phyloP scores from a whole-genome alignment of 495 filamentous ascomycete species.

The Neurospora sp. region DNA sequence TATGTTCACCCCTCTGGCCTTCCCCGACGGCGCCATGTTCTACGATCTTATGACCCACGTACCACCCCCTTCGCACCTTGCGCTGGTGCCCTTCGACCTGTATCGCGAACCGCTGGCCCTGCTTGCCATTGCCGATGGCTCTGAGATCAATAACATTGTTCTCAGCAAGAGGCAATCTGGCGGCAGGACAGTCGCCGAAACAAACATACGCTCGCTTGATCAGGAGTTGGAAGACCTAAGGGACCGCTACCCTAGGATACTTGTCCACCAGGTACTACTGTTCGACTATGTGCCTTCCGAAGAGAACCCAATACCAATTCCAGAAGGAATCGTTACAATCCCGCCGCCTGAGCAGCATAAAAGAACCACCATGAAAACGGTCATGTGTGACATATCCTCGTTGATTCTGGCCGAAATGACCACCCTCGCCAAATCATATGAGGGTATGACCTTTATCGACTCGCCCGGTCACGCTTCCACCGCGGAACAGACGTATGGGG shows the following conservation, averaged over 20 bases:
- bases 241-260: constrained; percentile 61
- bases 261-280: constrained; percentile 69
- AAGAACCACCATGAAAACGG: constrained; percentile 85
- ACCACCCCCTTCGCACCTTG: constrained; percentile 64
- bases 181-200: constrained; percentile 34
- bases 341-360: constrained; percentile 61
- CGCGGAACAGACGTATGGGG: constrained; percentile 23
- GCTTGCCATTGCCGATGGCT: constrained; percentile 68
- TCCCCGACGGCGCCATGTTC: constrained; percentile 78
- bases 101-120: constrained; percentile 72
- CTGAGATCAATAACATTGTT: constrained; percentile 41
- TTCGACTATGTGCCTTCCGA: constrained; percentile 54
- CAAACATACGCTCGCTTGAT: constrained; percentile 44
- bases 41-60: constrained; percentile 80
- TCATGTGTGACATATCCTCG: constrained; percentile 87
- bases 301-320: constrained; percentile 38
- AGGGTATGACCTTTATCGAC: constrained; percentile 68
- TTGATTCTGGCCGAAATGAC: constrained; percentile 79
- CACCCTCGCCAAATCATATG: constrained; percentile 72
- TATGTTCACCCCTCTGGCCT: constrained; percentile 91
- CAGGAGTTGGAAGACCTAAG: constrained; percentile 59
- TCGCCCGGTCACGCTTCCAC: constrained; percentile 49
- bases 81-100: constrained; percentile 74
- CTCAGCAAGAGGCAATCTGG: constrained; percentile 38
- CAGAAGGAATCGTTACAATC: constrained; percentile 57